These are phyloP conservation scores for Curvularia eragrostidis DNA, from an alignment of 2,329 filamentous ascomycete species.

Conservation along the genomic window DNA sequence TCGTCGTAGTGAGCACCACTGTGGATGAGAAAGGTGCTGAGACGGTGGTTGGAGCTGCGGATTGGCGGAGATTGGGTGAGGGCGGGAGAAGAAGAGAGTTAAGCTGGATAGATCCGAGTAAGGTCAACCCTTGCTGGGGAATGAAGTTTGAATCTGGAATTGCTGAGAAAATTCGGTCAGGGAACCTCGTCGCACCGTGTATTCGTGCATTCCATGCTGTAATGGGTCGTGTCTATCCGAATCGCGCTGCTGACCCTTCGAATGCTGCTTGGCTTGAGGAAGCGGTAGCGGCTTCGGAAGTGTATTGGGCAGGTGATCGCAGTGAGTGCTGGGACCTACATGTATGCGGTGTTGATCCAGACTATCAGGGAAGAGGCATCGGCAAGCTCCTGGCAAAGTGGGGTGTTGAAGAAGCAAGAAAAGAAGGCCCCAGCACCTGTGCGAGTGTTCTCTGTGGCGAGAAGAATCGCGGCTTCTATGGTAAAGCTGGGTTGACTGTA, in stretches of 20 bases:
- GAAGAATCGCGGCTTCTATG: constrained; percentile 36
- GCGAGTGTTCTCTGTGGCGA: constrained; percentile 41
- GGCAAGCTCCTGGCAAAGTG: constrained; percentile 49
- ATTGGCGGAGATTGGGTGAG: constrained; percentile 38
- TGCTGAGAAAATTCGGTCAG: no score
- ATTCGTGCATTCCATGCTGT: neutral
- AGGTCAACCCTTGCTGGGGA: neutral
- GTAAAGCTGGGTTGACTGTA: neutral
- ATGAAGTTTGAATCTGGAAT: no score
- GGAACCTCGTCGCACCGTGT: neutral
- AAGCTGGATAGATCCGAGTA: constrained; percentile 6
- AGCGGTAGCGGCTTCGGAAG: constrained; percentile 28
- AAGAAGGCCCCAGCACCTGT: constrained; percentile 33
- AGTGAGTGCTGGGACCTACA: constrained; percentile 39
- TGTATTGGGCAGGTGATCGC: constrained; percentile 36
- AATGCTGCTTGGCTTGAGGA: constrained; percentile 27
- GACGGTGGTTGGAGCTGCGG: constrained; percentile 34
- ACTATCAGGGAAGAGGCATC: constrained; percentile 47
- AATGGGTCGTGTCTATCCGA: constrained; percentile 16
- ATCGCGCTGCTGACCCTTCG: constrained; percentile 37
- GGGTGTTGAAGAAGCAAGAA: constrained; percentile 46
- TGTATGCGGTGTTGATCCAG: constrained; percentile 43
- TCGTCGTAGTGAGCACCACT: constrained; percentile 27
- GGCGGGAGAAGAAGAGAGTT: constrained; percentile 28
- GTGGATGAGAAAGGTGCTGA: constrained; percentile 3